Evolutionary conservation across 2,329 filamentous ascomycete genomes (phyloP), one percentile per base, ranked within the genome.

Genomic region (Cladosporium colombiae): DNA sequence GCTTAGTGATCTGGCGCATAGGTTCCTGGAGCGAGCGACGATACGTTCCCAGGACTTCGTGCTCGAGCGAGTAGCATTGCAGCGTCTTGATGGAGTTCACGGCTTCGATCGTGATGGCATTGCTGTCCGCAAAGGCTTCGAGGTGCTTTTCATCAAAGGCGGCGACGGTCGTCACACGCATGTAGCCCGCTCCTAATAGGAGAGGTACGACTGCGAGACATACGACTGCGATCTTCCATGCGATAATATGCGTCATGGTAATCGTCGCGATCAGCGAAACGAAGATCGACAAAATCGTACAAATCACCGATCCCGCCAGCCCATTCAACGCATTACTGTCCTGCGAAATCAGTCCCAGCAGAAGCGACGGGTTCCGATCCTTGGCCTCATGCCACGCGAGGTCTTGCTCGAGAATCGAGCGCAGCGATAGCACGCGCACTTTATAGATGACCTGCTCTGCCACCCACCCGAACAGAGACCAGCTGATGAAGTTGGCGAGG

Each of bases 181-280:
- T 86, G 68, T 90, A 84, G 0, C 90, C 90, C 0, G 89, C 84
- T 1, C 87, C 87, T 0, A 93, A 81, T 6, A 92, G 83, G 11
- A 92, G 77, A 0, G 90, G 91, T 0, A 92, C 86, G 10, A 86
- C 82, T 0, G 89, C 84, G 6, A 93, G 81, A 64, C 89, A 89
- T 3, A 93, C 90, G 16, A 93, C 78, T 0, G 89, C 89, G 67
- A 93, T 91, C 72, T 87, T 89, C 91, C 90, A 93, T 2, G 88
- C 88, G 56, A 93, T 81, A 53, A 91, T 86, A 68, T 91, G 88
- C 0, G 89, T 87, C 11, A 92, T 74, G 33, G 90, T 85, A 64
- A 92, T 87, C 1, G 88, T 89, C 0, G 85, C 86, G 18, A 91
- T 68, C 31, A 92, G 86, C 74, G 90, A 91, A 68, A 92, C 83